Conservation (phyloP, 2,329 filamentous ascomycete species). For the Fusarium praegraminearum region DNA sequence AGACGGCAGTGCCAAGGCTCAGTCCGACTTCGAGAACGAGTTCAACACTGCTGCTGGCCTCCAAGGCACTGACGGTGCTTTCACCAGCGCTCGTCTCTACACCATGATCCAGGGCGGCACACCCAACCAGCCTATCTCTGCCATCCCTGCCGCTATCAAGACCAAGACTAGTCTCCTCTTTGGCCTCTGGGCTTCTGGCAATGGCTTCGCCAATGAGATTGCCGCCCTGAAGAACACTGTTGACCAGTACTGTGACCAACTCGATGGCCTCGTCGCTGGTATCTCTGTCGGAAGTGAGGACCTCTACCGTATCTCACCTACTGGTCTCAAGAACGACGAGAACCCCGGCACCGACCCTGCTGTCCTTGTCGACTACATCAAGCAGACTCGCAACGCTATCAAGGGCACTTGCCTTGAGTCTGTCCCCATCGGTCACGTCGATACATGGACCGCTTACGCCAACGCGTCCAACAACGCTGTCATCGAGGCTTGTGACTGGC, state of each 20-base stretch:
- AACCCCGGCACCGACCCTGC: conserved; percentile 73
- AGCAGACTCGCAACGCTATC: conserved; percentile 73
- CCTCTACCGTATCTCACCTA: conserved; percentile 82
- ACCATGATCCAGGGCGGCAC: conserved; percentile 79
- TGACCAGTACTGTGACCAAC: conserved; percentile 72
- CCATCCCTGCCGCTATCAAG: conserved; percentile 84
- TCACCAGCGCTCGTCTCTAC: conserved; percentile 79
- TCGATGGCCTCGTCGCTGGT: conserved; percentile 77
- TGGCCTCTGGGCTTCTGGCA: conserved; percentile 84
- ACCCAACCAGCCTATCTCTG: conserved; percentile 72
- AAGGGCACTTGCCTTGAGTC: conserved; percentile 69
- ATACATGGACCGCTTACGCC: conserved; percentile 86
- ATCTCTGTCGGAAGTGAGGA: conserved; percentile 92
- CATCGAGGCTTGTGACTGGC: conserved; percentile 77
- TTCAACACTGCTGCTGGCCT: conserved; percentile 75
- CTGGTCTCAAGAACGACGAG: conserved; percentile 71
- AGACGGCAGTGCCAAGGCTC: conserved; percentile 68
- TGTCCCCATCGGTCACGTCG: conserved; percentile 82
- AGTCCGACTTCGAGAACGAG: conserved; percentile 76
- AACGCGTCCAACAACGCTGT: conserved; percentile 79
- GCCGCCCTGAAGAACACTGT: conserved; percentile 78
- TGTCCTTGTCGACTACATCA: conserved; percentile 76
- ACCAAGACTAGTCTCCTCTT: conserved; percentile 84
- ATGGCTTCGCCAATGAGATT: conserved; percentile 79
- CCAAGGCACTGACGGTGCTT: conserved; percentile 69